phyloP scores from a whole-genome alignment of 768 basidiomycete species.

The Phanerodontia chrysosporium region DNA sequence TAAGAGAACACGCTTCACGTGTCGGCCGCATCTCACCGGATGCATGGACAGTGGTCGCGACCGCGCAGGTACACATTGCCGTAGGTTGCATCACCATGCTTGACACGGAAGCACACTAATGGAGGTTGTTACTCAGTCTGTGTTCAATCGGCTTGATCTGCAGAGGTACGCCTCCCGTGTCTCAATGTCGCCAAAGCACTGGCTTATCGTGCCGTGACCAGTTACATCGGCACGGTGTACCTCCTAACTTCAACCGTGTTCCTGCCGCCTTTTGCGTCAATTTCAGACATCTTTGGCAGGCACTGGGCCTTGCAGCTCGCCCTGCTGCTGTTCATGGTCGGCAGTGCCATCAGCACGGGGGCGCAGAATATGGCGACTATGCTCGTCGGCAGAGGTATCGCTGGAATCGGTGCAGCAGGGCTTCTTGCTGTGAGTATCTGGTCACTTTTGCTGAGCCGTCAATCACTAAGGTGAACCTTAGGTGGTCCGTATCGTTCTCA shows the following conservation, averaged over 20 bases:
- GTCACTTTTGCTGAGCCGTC: neutral
- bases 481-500: slow-evolving; percentile 40
- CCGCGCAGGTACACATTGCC: slow-evolving; percentile 48
- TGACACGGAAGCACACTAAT: neutral
- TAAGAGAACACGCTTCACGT: slow-evolving; percentile 4
- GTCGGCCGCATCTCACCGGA: neutral
- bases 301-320: slow-evolving; percentile 43
- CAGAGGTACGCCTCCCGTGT: slow-evolving; percentile 21
- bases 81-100: slow-evolving; percentile 24
- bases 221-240: slow-evolving; percentile 49
- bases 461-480: slow-evolving; percentile 5
- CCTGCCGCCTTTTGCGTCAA: slow-evolving; percentile 45
- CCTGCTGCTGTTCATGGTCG: slow-evolving; percentile 41
- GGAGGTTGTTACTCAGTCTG: slow-evolving; percentile 19
- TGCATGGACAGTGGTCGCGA: slow-evolving; percentile 40
- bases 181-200: neutral
- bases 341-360: slow-evolving; percentile 44
- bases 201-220: slow-evolving; percentile 6
- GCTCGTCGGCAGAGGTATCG: slow-evolving; percentile 43
- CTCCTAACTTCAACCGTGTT: slow-evolving; percentile 50
- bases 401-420: slow-evolving; percentile 47
- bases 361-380: slow-evolving; percentile 42
- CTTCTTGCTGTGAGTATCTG: slow-evolving; percentile 29
- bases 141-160: slow-evolving; percentile 30
- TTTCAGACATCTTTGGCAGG: slow-evolving; percentile 49